phyloP scores from a whole-genome alignment of 805 yeast species.

The Teunomyces pallodes region DNA sequence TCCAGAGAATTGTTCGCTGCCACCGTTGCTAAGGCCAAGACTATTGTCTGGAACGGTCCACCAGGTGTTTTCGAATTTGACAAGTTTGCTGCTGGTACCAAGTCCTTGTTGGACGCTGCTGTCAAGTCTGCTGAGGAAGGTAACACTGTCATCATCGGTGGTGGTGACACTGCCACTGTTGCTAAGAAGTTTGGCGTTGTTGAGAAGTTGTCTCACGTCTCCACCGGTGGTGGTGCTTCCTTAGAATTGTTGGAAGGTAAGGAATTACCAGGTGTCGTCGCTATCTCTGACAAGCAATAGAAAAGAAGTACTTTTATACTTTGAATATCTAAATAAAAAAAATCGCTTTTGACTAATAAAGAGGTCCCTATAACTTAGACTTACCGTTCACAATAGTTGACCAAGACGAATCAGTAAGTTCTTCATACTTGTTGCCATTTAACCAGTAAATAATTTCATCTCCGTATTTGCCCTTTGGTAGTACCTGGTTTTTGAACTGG shows the following conservation, averaged over 20 bases:
- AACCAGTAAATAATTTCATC: slow-evolving; percentile 71
- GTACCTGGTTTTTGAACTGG: slow-evolving; percentile 59
- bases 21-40: slow-evolving; percentile 89
- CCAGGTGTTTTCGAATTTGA: slow-evolving; percentile 99
- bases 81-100: slow-evolving; percentile 87
- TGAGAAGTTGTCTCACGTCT: slow-evolving; percentile 95
- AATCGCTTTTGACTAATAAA: not conserved
- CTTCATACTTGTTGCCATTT: slow-evolving; percentile 52
- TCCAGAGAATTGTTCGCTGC: slow-evolving; percentile 74
- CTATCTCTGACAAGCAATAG: slow-evolving; percentile 68
- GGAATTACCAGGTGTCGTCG: slow-evolving; percentile 95
- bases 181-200: slow-evolving; percentile 98
- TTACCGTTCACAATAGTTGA: slow-evolving; percentile 31
- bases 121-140: slow-evolving; percentile 85
- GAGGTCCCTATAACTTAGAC: slow-evolving; percentile 31
- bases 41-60: slow-evolving; percentile 99
- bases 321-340: not conserved
- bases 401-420: slow-evolving; percentile 61
- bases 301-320: not conserved
- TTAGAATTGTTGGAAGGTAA: slow-evolving; percentile 98
- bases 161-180: slow-evolving; percentile 99
- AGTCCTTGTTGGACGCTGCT: slow-evolving; percentile 82
- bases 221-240: slow-evolving; percentile 99
- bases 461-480: slow-evolving; percentile 65
- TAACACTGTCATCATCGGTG: slow-evolving; percentile 94